phyloP scores from a whole-genome alignment of 331 rosid genomes.

The Malus hybrid region DNA sequence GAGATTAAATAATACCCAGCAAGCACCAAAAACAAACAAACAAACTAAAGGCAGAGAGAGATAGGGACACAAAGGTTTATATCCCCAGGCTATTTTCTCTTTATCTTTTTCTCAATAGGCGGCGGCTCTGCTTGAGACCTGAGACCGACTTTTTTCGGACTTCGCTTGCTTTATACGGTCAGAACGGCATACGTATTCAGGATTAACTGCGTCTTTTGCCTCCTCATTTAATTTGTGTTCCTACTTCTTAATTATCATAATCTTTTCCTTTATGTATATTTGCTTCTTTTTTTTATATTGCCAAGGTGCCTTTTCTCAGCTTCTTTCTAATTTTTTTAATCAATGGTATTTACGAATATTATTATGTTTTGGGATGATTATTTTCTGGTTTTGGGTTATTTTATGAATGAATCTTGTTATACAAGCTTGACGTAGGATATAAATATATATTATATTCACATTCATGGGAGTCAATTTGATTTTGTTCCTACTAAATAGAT shows the following conservation, averaged over 20 bases:
- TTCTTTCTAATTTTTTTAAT: background rate
- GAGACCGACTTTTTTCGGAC: conserved; percentile 18
- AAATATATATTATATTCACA: too few relatives aligned
- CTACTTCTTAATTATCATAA: background rate
- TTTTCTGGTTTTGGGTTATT: too few relatives aligned
- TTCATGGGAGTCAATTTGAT: too few relatives aligned
- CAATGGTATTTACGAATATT: too few relatives aligned
- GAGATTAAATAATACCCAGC: conserved; percentile 3
- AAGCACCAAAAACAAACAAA: conserved; percentile 1
- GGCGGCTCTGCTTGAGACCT: conserved; percentile 1
- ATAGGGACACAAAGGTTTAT: background rate
- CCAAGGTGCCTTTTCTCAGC: background rate
- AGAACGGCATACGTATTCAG: conserved; percentile 27
- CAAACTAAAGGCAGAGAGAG: background rate
- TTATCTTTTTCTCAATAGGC: background rate
- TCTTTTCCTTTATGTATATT: conserved; percentile 3
- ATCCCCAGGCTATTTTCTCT: conserved; percentile 6
- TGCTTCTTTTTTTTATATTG: conserved; percentile 1
- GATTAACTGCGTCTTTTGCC: conserved; percentile 10
- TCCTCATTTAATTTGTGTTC: background rate
- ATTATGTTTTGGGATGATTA: too few relatives aligned
- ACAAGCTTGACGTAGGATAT: too few relatives aligned
- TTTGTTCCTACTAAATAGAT: too few relatives aligned
- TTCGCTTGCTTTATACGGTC: conserved; percentile 28
- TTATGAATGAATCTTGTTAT: too few relatives aligned